Conservation (phyloP, 2,329 filamentous ascomycete genomes). For the Paraphaeosphaeria sporulosa region DNA sequence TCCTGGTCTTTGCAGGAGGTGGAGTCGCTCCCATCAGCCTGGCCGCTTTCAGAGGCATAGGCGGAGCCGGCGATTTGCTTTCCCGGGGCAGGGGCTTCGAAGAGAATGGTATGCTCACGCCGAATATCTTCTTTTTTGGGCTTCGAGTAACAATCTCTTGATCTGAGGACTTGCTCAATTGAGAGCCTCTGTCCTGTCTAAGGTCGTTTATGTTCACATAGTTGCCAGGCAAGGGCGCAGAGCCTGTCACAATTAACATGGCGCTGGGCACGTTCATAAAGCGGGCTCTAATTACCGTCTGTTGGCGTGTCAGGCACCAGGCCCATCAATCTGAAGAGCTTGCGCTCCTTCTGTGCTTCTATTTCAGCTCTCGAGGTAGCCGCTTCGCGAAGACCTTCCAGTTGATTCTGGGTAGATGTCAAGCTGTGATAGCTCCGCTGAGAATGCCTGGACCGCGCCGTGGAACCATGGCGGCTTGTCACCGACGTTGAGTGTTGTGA, state of each 20-base stretch:
- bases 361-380: constrained; percentile 50
- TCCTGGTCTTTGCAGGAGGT: constrained; percentile 22
- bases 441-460: constrained; percentile 34
- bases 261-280: not conserved
- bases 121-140: constrained; percentile 52
- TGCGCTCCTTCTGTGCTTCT: constrained; percentile 50
- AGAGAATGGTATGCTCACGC: constrained; percentile 37
- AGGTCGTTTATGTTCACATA: constrained; percentile 28
- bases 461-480: constrained; percentile 26
- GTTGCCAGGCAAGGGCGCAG: not conserved
- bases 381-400: constrained; percentile 33
- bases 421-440: constrained; percentile 28
- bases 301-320: constrained; percentile 35
- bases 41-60: constrained; percentile 31
- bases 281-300: constrained; percentile 20
- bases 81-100: constrained; percentile 26
- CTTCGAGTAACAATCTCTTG: constrained; percentile 35
- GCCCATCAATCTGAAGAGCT: constrained; percentile 43
- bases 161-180: constrained; percentile 18
- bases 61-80: constrained; percentile 12
- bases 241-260: not conserved
- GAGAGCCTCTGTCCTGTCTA: constrained; percentile 24
- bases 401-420: constrained; percentile 19
- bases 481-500: constrained; percentile 15
- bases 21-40: constrained; percentile 43